Evolutionary conservation across 805 yeast genomes (phyloP), one percentile per base, ranked within the genome.

Genomic region (Metschnikowia baotianmanensis): DNA sequence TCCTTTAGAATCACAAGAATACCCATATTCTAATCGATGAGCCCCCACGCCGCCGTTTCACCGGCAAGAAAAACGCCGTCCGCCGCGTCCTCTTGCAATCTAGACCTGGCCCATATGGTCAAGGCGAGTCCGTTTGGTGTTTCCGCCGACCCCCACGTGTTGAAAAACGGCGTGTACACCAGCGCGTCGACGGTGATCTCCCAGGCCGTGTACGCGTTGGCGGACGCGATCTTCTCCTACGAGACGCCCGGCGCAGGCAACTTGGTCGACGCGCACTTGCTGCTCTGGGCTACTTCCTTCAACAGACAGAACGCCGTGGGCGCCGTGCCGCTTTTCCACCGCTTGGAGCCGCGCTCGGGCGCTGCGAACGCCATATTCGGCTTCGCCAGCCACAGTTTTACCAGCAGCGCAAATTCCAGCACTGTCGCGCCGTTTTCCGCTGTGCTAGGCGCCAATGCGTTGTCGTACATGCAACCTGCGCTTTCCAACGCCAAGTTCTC

Each of bases 311-410:
- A 83, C 57, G 67, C 77, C 11, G 56, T 62, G 33, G 81, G 80
- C 18, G 63, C 60, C n/a, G 77, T 81, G 40, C 93, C 95, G 20
- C 69, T 70, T 39, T 62, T 83, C 51, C 70, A 78, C 56, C 67
- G 75, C 48, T 62, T 83, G 42, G 88, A 89, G 56, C 77, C 86
- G 42, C 80, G 96, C 59, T 69, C 83, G 2, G 97, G 96, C 53
- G 93, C 96, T 23, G 86, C 91, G 33, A 74, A 80, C 47, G 77
- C 86, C 20, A 74, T 91, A 33, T 67, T 86, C 36, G 97, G 96
- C 27, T 90, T 82, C 64, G 56, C 55, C 33, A 61, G 62, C 27
- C 30, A 36, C 15, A 23, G n/a, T n/a, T n/a, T n/a, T n/a, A n/a
- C n/a, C n/a, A n/a, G n/a, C n/a, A n/a, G n/a, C n/a, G n/a, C n/a